Percentiles rank a stretch among this genome's conserved stretches.
Conservation (phyloP, 495 filamentous ascomycete genomes). For the Daldinia grandis region DNA sequence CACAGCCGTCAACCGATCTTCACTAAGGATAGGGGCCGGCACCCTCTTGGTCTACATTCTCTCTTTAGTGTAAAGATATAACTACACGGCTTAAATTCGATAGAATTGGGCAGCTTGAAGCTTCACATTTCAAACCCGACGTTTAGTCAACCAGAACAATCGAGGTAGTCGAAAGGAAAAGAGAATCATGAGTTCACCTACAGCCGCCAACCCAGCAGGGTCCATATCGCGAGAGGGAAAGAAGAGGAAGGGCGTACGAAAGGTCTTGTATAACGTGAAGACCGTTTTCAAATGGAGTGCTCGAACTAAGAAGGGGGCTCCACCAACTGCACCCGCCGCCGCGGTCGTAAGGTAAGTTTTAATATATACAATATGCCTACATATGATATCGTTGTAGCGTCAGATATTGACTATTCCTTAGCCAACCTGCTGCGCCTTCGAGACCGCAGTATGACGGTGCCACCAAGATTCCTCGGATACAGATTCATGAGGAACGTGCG, state of each 20-base stretch:
- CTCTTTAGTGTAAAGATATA: conserved; percentile 8
- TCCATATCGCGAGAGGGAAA: conserved; percentile 52
- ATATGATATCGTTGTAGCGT: background rate
- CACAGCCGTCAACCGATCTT: background rate
- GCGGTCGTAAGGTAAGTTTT: conserved; percentile 37
- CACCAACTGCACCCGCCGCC: conserved; percentile 41
- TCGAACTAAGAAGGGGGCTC: conserved; percentile 52
- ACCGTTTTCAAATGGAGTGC: conserved; percentile 66
- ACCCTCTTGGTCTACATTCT: conserved; percentile 18
- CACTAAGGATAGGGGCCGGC: conserved; percentile 24
- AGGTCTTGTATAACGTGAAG: conserved; percentile 69
- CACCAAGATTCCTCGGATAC: conserved; percentile 54
- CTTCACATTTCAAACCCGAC: conserved; percentile 6
- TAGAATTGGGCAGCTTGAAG: conserved; percentile 7
- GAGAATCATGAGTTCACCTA: conserved; percentile 55
- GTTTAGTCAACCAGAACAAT: background rate
- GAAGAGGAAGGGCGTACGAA: conserved; percentile 70
- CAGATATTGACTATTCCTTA: conserved; percentile 19
- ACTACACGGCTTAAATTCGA: conserved; percentile 20
- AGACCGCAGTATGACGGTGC: conserved; percentile 43
- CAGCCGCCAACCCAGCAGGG: conserved; percentile 41
- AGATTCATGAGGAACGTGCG: conserved; percentile 72
- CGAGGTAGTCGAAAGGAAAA: background rate
- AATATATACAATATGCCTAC: background rate
- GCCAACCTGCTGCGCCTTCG: conserved; percentile 40